Base-by-base conservation (phyloP, 441 rosid species). In the Cnidoscolus chayamansa region DNA sequence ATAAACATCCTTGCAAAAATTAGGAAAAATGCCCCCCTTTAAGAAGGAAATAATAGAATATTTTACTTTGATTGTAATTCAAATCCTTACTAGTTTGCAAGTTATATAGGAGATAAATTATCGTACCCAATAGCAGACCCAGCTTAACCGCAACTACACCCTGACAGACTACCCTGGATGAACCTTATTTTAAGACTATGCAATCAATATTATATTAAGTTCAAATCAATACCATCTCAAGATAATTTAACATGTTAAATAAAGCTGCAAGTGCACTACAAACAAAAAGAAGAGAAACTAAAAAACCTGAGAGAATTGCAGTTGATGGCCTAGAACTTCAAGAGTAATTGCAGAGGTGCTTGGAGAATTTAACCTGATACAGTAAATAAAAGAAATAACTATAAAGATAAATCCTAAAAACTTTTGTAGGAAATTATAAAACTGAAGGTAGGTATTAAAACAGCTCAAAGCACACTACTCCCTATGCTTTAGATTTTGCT, bases 281-380 rank as follows among this genome's bases (percentile, higher is more conserved):
- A 37, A 37, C 17, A 35, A 66, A 20, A 77, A 35, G 54, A 48
- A 78, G 45, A 58, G 65, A 63, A 67, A 66, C 3, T 35, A 45
- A 65, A 9, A 35, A 68, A 88, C 98, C 92, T 94, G 97, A 72
- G 90, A 82, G 74, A 94, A 92, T 20, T 89, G 91, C 45, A 94
- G 80, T 69, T 88, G 85, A 78, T 94, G 89, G 40, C 97, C 92
- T 81, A 92, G 63, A 57, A 87, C 84, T 79, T 94, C 98, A 72
- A 94, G 74, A 72, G 83, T 71, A 63, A 94, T 80, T 25, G 84
- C 79, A 59, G 88, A 87, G 4, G 93, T 90, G 80, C 84, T 89
- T n/a, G 97, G 97, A 78, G 96, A 88, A 83, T 94, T 94, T 72
- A 91, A 82, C 90, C 96, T 94, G 79, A 67, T 5, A 55, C 64